A percentile compares a stretch with the other conserved stretches of the same genome.
Evolutionary conservation across 169 alveolate species (phyloP).

Genomic region (Eimeria necatrix): DNA sequence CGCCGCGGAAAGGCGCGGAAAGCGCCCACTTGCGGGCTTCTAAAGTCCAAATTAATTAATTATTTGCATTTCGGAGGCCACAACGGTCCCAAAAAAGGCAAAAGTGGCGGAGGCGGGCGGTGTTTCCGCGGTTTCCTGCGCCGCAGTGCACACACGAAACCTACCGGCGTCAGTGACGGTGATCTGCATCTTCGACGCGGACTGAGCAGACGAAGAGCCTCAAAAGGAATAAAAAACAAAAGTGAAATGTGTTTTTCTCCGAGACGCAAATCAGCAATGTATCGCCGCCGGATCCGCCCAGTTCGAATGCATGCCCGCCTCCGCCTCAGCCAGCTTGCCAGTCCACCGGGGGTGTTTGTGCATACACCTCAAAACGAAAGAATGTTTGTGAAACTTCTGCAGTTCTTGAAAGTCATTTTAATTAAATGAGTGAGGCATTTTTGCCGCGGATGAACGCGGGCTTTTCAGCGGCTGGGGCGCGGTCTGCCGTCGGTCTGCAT

Average conservation of each 20-base stretch:
- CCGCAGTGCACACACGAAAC: not conserved
- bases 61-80: not conserved
- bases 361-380: not conserved
- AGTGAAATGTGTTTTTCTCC: not conserved
- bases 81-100: not conserved
- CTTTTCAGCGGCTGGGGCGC: too few relatives aligned
- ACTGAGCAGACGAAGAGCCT: not conserved
- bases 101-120: not conserved
- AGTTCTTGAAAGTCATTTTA: not conserved
- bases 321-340: slow-evolving; percentile 51
- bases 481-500: too few relatives aligned
- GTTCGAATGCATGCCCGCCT: slow-evolving; percentile 11
- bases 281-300: slow-evolving; percentile 19
- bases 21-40: not conserved
- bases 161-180: slow-evolving; percentile 77
- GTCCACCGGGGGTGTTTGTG: not conserved
- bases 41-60: not conserved
- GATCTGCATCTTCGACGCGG: slow-evolving; percentile 60
- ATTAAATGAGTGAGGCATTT: too few relatives aligned
- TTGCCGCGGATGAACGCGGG: too few relatives aligned
- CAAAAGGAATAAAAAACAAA: not conserved
- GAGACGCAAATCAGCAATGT: not conserved
- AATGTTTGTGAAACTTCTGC: not conserved
- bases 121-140: not conserved
- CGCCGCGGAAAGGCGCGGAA: not conserved